Evolutionary conservation across 768 basidiomycete species (phyloP).

Genomic region (Trametes cubensis): DNA sequence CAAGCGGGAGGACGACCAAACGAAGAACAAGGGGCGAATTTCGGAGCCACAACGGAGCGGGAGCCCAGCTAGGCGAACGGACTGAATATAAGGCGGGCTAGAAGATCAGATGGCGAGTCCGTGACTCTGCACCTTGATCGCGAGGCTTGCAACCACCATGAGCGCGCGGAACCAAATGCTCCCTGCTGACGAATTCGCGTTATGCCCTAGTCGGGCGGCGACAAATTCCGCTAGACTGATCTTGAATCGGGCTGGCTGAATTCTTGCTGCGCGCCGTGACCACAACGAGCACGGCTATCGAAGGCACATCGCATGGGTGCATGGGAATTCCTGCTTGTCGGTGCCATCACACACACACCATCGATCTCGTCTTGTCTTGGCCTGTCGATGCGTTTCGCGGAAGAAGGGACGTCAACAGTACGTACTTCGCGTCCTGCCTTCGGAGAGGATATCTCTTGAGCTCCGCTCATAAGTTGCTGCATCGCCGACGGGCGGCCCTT

Average conservation of each 20-base stretch:
- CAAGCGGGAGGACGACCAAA: not conserved
- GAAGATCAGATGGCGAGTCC: slow-evolving; percentile 20
- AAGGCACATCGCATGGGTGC: not conserved
- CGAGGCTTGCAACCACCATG: slow-evolving; percentile 4
- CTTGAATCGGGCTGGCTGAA: slow-evolving; percentile 2
- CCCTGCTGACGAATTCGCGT: slow-evolving; percentile 15
- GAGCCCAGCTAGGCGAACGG: slow-evolving; percentile 2
- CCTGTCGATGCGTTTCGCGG: slow-evolving; percentile 12
- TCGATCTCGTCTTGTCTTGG: slow-evolving; percentile 6
- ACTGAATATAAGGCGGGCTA: slow-evolving; percentile 2
- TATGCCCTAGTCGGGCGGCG: slow-evolving; percentile 2
- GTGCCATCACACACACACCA: not conserved
- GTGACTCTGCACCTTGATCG: slow-evolving; percentile 9
- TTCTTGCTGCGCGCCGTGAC: not conserved
- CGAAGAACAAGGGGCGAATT: slow-evolving; percentile 6
- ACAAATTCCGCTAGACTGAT: slow-evolving; percentile 13
- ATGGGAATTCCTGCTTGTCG: not conserved
- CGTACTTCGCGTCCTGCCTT: slow-evolving; percentile 1
- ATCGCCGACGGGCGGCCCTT: not conserved
- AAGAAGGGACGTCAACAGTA: slow-evolving; percentile 16
- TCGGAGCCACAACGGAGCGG: slow-evolving; percentile 14
- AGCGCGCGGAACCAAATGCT: slow-evolving; percentile 21
- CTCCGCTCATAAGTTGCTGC: slow-evolving; percentile 8
- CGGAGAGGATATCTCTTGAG: not conserved
- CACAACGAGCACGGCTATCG: not conserved